phyloP scores from a whole-genome alignment of 306 rosid genomes.

The Fragaria iinumae region DNA sequence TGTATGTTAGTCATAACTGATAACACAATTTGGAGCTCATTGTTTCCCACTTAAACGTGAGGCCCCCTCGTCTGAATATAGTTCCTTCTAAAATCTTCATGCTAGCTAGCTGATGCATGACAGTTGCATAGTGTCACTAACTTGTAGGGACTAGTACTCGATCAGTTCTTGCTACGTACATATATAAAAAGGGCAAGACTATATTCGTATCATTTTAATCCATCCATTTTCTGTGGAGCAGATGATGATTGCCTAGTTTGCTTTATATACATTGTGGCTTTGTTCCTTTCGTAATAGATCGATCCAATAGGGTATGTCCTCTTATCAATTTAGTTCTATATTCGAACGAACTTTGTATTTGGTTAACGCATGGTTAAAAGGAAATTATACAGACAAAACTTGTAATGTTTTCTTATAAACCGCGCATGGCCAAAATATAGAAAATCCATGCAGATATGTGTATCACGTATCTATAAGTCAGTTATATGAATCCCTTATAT shows the following conservation, averaged over 20 bases:
- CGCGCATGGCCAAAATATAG: neutral
- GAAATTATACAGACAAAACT: neutral
- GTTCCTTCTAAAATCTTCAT: neutral
- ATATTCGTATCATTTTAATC: neutral
- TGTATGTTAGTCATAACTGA: neutral
- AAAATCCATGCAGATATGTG: neutral
- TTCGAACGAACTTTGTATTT: neutral
- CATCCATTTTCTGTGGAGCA: neutral
- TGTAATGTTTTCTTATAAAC: neutral
- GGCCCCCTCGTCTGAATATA: neutral
- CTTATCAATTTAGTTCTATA: neutral
- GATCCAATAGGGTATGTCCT: neutral
- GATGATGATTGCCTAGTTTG: neutral
- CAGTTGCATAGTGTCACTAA: neutral
- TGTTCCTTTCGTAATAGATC: neutral
- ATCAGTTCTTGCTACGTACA: neutral
- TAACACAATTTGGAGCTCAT: neutral
- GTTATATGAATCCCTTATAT: too few species aligned
- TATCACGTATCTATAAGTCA: too few species aligned
- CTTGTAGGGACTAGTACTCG: neutral
- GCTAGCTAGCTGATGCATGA: neutral
- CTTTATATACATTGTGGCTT: neutral
- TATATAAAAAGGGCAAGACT: neutral
- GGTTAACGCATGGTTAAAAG: neutral
- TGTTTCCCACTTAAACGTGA: constrained; percentile 16